Conservation (phyloP, 2,329 filamentous ascomycete genomes). For the Xylariomycetidae sp. region DNA sequence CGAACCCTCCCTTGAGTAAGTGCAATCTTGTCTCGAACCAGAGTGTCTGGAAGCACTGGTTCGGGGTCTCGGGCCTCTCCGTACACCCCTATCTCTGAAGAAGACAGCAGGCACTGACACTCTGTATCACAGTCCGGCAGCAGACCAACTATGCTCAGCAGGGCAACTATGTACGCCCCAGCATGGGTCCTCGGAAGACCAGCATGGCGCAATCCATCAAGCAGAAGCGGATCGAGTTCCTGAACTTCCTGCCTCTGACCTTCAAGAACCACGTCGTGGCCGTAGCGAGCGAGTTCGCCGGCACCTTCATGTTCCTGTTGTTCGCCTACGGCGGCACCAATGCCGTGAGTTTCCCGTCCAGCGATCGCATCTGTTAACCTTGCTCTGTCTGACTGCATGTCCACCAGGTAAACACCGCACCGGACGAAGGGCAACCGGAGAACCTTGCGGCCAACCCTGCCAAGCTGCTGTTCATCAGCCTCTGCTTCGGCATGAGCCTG, state of each 20-base stretch:
- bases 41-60: too few relatives aligned
- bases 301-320: constrained; percentile 28
- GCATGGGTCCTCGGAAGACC: constrained; percentile 4
- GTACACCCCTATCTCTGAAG: too few relatives aligned
- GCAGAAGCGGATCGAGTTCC: constrained; percentile 9
- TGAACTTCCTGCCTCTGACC: constrained; percentile 16
- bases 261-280: constrained; percentile 24
- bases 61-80: too few relatives aligned
- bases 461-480: constrained; percentile 28
- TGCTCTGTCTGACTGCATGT: too few relatives aligned
- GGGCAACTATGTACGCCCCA: too few relatives aligned
- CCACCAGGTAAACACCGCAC: constrained; percentile 21
- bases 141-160: too few relatives aligned
- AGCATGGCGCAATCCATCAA: constrained; percentile 7
- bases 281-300: constrained; percentile 24
- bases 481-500: constrained; percentile 32
- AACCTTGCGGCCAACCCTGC: constrained; percentile 15
- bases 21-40: too few relatives aligned
- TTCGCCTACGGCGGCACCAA: constrained; percentile 29
- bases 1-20: constrained; percentile 5
- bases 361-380: too few relatives aligned
- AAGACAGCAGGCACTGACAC: too few relatives aligned
- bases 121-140: too few relatives aligned
- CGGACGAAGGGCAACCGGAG: constrained; percentile 11
- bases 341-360: too few relatives aligned